phyloP scores from a whole-genome alignment of 768 basidiomycete species.

The Cystofilobasidium bisporidii region DNA sequence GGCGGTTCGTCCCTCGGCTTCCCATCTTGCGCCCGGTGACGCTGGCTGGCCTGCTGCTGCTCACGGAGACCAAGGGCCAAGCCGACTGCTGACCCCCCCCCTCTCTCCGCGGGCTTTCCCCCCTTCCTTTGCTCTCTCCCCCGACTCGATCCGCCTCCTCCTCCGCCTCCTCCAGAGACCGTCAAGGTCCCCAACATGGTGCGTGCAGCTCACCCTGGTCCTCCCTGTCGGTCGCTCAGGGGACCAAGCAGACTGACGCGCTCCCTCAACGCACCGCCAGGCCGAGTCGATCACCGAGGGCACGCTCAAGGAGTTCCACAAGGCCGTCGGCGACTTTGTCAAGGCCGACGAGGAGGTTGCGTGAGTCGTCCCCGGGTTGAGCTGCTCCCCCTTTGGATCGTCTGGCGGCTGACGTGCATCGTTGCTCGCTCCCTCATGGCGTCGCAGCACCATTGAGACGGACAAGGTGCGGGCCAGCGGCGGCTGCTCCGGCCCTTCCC shows the following conservation, averaged over 20 bases:
- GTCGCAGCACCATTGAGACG: slow-evolving; percentile 82
- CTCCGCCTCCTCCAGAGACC: background rate
- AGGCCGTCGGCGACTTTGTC: slow-evolving; percentile 84
- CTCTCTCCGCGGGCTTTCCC: too few species aligned
- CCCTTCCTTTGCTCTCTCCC: too few species aligned
- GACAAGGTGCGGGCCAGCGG: slow-evolving; percentile 86
- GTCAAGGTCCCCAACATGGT: slow-evolving; percentile 28
- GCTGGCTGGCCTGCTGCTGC: too few species aligned
- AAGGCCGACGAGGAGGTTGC: slow-evolving; percentile 90
- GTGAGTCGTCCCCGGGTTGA: slow-evolving; percentile 1
- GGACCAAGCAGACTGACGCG: background rate
- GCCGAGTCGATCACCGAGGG: slow-evolving; percentile 96
- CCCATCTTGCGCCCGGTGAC: background rate
- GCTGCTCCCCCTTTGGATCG: background rate
- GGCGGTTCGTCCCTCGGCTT: background rate
- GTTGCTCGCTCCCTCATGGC: background rate
- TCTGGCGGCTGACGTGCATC: background rate
- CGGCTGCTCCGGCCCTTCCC: background rate
- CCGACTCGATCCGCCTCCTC: background rate
- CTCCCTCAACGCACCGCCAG: slow-evolving; percentile 24
- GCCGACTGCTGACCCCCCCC: too few species aligned
- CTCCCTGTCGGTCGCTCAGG: background rate
- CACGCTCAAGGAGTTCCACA: slow-evolving; percentile 86
- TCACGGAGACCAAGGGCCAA: too few species aligned
- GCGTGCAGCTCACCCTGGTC: background rate